Percentiles rank a stretch among this genome's conserved stretches.
phyloP scores from a whole-genome alignment of 805 yeast genomes.

The Starmerella potacharoeniae region DNA sequence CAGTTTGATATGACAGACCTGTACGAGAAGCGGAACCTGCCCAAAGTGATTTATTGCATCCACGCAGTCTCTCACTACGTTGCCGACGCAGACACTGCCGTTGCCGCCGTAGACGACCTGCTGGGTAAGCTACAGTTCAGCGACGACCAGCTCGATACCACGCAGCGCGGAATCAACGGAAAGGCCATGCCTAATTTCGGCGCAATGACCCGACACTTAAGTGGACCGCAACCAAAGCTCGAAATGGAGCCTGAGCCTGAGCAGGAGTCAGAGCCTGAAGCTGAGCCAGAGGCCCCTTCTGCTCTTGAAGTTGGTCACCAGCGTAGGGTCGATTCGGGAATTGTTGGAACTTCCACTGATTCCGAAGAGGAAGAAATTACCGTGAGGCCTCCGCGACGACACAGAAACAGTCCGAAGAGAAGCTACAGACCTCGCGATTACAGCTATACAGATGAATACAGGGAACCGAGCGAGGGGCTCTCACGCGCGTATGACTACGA shows the following conservation, averaged over 20 bases:
- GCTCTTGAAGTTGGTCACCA: neutral
- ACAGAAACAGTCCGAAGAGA: neutral
- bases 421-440: slow-evolving; percentile 1
- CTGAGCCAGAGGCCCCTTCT: neutral
- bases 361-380: slow-evolving; percentile 1
- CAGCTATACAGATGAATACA: neutral
- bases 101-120: slow-evolving; percentile 40
- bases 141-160: slow-evolving; percentile 54
- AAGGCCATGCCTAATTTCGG: slow-evolving; percentile 68
- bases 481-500: slow-evolving; percentile 3
- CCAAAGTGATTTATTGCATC: slow-evolving; percentile 85
- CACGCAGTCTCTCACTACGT: slow-evolving; percentile 78
- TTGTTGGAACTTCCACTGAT: neutral
- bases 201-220: slow-evolving; percentile 36
- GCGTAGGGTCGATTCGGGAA: neutral
- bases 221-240: slow-evolving; percentile 15
- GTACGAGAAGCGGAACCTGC: slow-evolving; percentile 82
- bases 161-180: slow-evolving; percentile 54
- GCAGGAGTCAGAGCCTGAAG: neutral
- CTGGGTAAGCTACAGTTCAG: slow-evolving; percentile 53
- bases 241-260: neutral
- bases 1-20: slow-evolving; percentile 86
- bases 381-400: slow-evolving; percentile 12
- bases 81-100: slow-evolving; percentile 47
- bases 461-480: neutral